Evolutionary conservation across 2,329 filamentous ascomycete species (phyloP).

Genomic region (Fusarium kyushuense): DNA sequence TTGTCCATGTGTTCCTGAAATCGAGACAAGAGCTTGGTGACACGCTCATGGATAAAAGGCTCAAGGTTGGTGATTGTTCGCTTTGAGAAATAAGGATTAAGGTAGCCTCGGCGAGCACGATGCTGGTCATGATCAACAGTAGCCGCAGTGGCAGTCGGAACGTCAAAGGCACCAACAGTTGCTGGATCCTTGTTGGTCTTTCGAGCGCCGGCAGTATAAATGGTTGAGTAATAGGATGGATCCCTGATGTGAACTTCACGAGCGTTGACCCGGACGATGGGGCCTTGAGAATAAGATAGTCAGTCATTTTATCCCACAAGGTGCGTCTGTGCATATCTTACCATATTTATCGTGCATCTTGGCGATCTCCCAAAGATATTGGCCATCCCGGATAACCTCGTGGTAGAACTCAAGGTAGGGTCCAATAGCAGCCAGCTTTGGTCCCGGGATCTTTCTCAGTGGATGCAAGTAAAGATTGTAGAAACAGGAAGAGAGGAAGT

Average conservation of each 20-base stretch:
- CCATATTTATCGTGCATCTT: constrained; percentile 2
- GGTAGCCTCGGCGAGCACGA: not conserved
- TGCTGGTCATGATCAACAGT: constrained; percentile 1
- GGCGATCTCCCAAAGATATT: not conserved
- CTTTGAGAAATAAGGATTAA: constrained; percentile 1
- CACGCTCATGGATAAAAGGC: not conserved
- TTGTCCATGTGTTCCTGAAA: not conserved
- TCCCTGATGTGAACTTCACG: not conserved
- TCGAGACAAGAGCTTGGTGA: not conserved
- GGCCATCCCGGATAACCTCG: not conserved
- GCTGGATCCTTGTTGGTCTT: not conserved
- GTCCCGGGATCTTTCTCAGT: constrained; percentile 1
- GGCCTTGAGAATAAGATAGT: not conserved
- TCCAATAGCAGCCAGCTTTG: not conserved
- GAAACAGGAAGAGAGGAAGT: not conserved
- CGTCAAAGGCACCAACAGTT: not conserved
- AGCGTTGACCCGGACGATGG: not conserved
- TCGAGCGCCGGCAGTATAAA: not conserved
- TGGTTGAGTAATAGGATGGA: not conserved
- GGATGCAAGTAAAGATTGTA: not conserved
- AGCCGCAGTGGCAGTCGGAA: not conserved
- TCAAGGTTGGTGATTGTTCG: not conserved
- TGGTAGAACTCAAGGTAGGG: constrained; percentile 1
- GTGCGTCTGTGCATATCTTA: not conserved
- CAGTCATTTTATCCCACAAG: no score